Evolutionary conservation across 495 filamentous ascomycete genomes (phyloP).

Genomic region (Aspergillus hancockii): DNA sequence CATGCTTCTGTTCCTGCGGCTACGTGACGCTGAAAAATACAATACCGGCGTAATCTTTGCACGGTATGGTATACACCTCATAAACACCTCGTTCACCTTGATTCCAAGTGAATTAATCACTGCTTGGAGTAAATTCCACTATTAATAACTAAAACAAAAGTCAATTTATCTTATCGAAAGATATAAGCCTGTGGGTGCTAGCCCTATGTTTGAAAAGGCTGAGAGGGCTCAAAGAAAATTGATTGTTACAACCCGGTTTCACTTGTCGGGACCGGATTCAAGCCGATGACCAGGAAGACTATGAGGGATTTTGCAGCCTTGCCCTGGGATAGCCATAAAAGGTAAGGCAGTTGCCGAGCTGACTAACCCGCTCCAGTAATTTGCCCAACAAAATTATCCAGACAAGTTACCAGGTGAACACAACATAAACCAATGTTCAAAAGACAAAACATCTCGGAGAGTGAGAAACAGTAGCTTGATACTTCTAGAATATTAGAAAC

Average conservation of each 20-base stretch:
- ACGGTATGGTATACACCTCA: not conserved
- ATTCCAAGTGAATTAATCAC: not conserved
- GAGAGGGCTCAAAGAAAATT: not conserved
- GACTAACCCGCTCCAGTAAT: constrained; percentile 1
- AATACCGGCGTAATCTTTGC: not conserved
- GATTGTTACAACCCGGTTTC: constrained; percentile 7
- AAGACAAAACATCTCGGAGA: not conserved
- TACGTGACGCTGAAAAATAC: constrained; percentile 21
- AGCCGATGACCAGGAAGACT: constrained; percentile 4
- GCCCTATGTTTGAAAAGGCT: not conserved
- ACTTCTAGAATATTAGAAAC: not conserved
- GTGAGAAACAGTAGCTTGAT: not conserved
- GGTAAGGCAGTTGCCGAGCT: not conserved
- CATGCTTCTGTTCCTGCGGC: constrained; percentile 31
- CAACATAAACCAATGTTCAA: not conserved
- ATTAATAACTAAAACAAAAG: not conserved
- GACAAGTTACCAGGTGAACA: not conserved
- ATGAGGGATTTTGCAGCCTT: constrained; percentile 14
- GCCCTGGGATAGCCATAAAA: not conserved
- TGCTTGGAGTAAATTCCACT: not conserved
- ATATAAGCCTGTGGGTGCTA: not conserved
- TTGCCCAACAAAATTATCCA: not conserved
- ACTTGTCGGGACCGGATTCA: constrained; percentile 1
- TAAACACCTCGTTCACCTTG: not conserved
- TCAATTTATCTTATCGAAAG: not conserved